Percentiles rank a stretch among this genome's conserved stretches.
Conservation (phyloP, 352 stramenopile genomes). For the Phytopythium ostracodes region DNA sequence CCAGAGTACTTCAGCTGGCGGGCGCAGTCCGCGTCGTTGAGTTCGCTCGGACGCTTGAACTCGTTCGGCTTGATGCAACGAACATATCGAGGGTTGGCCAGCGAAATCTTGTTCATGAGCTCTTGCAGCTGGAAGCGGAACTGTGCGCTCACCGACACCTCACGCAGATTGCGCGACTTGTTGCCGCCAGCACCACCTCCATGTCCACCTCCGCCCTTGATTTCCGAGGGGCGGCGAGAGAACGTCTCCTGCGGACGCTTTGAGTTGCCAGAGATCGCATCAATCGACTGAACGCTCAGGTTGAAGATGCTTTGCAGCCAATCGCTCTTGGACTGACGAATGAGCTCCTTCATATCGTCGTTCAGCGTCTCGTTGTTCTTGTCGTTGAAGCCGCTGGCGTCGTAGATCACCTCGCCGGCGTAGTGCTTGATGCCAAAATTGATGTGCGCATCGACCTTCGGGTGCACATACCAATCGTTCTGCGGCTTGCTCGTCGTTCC, state of each 20-base stretch:
- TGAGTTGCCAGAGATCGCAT: constrained; percentile 64
- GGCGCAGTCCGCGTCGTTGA: constrained; percentile 82
- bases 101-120: constrained; percentile 87
- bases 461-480: constrained; percentile 88
- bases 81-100: constrained; percentile 86
- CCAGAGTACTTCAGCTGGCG: constrained; percentile 89
- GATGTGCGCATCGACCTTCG: constrained; percentile 88
- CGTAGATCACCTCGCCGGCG: constrained; percentile 96
- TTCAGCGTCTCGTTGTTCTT: constrained; percentile 98
- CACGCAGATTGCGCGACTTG: constrained; percentile 82
- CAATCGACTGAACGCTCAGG: constrained; percentile 82
- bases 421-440: constrained; percentile 90
- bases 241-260: constrained; percentile 62
- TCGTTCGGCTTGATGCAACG: constrained; percentile 90
- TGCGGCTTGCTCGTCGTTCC: constrained; percentile 60
- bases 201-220: constrained; percentile 17
- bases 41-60: constrained; percentile 65
- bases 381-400: constrained; percentile 96
- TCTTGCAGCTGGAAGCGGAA: constrained; percentile 89
- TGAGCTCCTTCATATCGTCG: constrained; percentile 92
- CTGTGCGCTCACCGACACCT: constrained; percentile 84
- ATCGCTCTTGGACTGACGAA: constrained; percentile 78
- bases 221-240: constrained; percentile 59
- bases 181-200: constrained; percentile 33
- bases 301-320: constrained; percentile 87